Conservation (phyloP, 2,329 filamentous ascomycete species). For the Onygenales sp. region DNA sequence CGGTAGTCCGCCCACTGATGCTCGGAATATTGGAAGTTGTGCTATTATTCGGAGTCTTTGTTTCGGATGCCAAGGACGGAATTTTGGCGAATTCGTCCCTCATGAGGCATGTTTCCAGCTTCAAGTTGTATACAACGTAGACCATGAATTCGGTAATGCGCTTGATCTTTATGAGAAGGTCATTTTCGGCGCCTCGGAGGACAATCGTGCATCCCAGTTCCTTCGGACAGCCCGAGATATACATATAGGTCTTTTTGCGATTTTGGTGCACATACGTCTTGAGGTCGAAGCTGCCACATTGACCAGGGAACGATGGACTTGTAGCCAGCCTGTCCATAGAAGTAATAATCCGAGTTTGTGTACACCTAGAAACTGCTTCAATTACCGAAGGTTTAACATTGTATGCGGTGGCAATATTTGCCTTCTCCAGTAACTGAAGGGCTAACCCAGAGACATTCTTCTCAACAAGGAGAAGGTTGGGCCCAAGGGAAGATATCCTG, state of each 20-base stretch:
- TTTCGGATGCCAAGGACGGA: constrained; percentile 34
- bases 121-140: constrained; percentile 96
- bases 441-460: constrained; percentile 88
- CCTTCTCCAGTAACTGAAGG: constrained; percentile 75
- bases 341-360: constrained; percentile 84
- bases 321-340: constrained; percentile 88
- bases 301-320: constrained; percentile 63
- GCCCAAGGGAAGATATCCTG: constrained; percentile 75
- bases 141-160: constrained; percentile 97
- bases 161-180: constrained; percentile 69
- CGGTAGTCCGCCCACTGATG: not conserved
- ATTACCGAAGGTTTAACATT: constrained; percentile 96
- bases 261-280: constrained; percentile 86
- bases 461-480: constrained; percentile 81
- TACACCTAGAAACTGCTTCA: constrained; percentile 86
- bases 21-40: not conserved
- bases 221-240: constrained; percentile 79
- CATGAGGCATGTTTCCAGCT: constrained; percentile 89
- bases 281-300: constrained; percentile 81
- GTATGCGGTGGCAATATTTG: constrained; percentile 85
- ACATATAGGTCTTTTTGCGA: constrained; percentile 89
- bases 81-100: constrained; percentile 84
- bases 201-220: constrained; percentile 93
- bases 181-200: constrained; percentile 67
- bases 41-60: constrained; percentile 6